A percentile compares a stretch with the other conserved stretches of the same genome.
Conservation (phyloP, 306 rosid genomes). For the Trichosanthes cucumerina region DNA sequence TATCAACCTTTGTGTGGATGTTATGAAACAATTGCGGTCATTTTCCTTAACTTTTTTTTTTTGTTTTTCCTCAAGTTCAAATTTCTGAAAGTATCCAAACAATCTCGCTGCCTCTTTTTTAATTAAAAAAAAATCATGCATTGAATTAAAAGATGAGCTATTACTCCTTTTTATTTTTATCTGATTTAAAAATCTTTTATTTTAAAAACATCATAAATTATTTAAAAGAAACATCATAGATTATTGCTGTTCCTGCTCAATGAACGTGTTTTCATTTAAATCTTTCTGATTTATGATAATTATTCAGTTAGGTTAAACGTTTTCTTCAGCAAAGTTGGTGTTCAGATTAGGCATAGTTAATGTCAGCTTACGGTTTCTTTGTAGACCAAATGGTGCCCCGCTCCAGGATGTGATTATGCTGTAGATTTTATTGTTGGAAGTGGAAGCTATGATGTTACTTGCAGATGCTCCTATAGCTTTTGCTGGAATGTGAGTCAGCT, state of each 20-base stretch:
- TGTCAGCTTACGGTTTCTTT: conserved; percentile 5
- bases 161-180: background rate
- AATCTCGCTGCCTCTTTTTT: background rate
- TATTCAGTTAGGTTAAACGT: background rate
- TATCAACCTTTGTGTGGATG: background rate
- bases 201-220: background rate
- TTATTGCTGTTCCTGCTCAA: background rate
- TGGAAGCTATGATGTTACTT: conserved; percentile 84
- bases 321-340: background rate
- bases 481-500: conserved; percentile 73
- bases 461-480: conserved; percentile 79
- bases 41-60: background rate
- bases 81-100: background rate
- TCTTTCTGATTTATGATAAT: background rate
- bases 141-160: background rate
- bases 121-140: background rate
- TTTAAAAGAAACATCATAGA: background rate
- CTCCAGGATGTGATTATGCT: conserved; percentile 89
- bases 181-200: background rate
- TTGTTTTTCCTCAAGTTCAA: background rate
- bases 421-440: conserved; percentile 78
- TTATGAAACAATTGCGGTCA: background rate
- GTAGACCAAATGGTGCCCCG: conserved; percentile 93
- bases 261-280: background rate
- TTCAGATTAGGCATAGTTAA: background rate